Percentiles rank a stretch among this genome's conserved stretches.
phyloP scores from a whole-genome alignment of 371 early-diverging fungal genomes.

The Mucor lusitanicus region DNA sequence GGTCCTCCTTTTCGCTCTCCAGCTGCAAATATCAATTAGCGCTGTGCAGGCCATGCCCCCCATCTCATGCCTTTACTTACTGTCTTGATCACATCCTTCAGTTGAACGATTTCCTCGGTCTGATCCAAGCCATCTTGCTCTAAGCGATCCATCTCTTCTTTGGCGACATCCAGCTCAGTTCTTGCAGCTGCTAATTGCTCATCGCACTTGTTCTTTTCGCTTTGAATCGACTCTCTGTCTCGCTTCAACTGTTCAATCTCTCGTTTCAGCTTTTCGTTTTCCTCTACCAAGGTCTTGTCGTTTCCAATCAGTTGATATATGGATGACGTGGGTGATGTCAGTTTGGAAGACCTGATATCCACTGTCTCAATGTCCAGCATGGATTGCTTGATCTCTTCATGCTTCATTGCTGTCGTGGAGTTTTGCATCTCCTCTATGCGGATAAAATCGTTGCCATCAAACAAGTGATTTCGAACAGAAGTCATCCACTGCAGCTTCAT shows the following conservation, averaged over 20 bases:
- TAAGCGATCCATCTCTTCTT: constrained; percentile 5
- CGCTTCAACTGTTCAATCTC: not conserved
- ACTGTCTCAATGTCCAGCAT: not conserved
- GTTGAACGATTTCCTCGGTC: constrained; percentile 1
- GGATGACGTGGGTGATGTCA: constrained; percentile 8
- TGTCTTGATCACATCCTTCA: constrained; percentile 6
- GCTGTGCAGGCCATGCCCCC: not conserved
- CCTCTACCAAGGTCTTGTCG: not conserved
- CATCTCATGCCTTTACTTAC: not conserved
- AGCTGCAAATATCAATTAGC: not conserved
- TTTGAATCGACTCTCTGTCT: not conserved
- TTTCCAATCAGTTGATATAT: constrained; percentile 1
- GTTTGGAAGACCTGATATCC: not conserved
- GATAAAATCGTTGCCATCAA: not conserved
- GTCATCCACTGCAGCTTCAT: constrained; percentile 61
- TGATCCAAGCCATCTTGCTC: constrained; percentile 6
- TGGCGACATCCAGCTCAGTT: not conserved
- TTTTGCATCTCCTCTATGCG: not conserved
- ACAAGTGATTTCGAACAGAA: constrained; percentile 48
- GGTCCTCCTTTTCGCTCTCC: constrained; percentile 34
- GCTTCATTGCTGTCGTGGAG: not conserved
- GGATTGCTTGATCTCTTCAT: not conserved
- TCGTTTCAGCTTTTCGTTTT: not conserved
- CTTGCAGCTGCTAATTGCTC: not conserved
- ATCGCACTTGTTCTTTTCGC: not conserved